Percentiles rank a stretch among this genome's conserved stretches.
phyloP scores from a whole-genome alignment of 352 stramenopile species.

The Thraustochytrium sp. region DNA sequence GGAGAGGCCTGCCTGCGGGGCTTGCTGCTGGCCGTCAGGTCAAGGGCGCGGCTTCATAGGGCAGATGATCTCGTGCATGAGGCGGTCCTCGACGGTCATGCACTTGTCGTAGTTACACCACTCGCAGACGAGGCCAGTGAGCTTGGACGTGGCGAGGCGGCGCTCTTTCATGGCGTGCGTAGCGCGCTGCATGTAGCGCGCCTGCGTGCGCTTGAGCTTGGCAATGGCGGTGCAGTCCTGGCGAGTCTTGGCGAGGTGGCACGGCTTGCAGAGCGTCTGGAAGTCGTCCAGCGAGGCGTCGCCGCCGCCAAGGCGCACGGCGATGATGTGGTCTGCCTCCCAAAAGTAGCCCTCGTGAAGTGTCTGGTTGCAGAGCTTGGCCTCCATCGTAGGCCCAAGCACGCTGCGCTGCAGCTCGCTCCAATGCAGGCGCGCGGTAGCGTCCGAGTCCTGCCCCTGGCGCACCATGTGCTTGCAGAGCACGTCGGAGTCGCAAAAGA shows the following conservation, averaged over 20 bases:
- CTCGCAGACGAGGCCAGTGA: background rate
- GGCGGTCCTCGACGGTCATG: background rate
- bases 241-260: slow-evolving; percentile 13
- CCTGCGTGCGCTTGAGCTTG: background rate
- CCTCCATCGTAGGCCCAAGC: background rate
- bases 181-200: background rate
- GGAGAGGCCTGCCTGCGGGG: too few species aligned
- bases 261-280: slow-evolving; percentile 36
- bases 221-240: background rate
- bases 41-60: background rate
- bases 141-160: background rate
- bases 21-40: too few species aligned
- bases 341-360: slow-evolving; percentile 16
- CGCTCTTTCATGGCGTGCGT: background rate
- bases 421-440: background rate
- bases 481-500: slow-evolving; percentile 1
- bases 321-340: slow-evolving; percentile 23
- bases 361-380: background rate
- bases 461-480: background rate
- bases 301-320: slow-evolving; percentile 17
- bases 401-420: slow-evolving; percentile 15
- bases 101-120: slow-evolving; percentile 2
- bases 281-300: background rate
- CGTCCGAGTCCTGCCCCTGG: background rate
- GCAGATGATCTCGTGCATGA: slow-evolving; percentile 24